Base-by-base conservation (phyloP, 169 alveolate genomes). In the Besnoitia besnoiti region DNA sequence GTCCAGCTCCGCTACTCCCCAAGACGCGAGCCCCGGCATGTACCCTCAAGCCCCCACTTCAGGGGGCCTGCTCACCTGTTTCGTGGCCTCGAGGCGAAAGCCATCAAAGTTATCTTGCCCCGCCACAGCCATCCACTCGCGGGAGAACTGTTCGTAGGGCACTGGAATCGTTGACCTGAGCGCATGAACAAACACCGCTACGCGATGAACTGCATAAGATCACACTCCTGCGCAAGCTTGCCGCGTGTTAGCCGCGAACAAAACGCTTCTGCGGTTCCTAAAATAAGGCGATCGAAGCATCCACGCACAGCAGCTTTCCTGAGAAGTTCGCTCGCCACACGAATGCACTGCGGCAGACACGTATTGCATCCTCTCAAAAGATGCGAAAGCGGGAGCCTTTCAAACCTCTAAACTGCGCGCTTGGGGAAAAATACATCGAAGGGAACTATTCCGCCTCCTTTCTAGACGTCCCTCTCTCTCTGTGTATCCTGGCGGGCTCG, bases 51-150 rank as follows among this genome's bases (percentile, higher is more conserved):
- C n/a, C n/a, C n/a, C n/a, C n/a, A n/a, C n/a, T n/a, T n/a, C n/a
- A n/a, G n/a, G n/a, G n/a, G n/a, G n/a, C n/a, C n/a, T n/a, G 7
- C 62, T 12, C 35, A 90, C 94, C 55, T 94, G 95, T 91, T 98
- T 96, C 44, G 96, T 97, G 0, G 98, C 97, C 92, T 98, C 99
- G 67, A 97, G 95, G 67, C 99, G 94, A 61, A 95, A 98, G 7
- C 99, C 99, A 95, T 98, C 99, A 90, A 96, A 98, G 87, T 95
- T 97, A 93, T 98, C 99, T 94, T 96, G 98, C 24, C 97, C 96
- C 37, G 97, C 95, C 49, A 98, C 95, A 90, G 94, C 96, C 95
- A 96, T 96, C 95, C 95, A 95, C 95, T 98, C 99, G 55, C 97
- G 94, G 50, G 97, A 93, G 85, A 98, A 94, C 27, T 91, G 91